Evolutionary conservation across 345 rosid species (phyloP).

Genomic region (Iberis pinnata): DNA sequence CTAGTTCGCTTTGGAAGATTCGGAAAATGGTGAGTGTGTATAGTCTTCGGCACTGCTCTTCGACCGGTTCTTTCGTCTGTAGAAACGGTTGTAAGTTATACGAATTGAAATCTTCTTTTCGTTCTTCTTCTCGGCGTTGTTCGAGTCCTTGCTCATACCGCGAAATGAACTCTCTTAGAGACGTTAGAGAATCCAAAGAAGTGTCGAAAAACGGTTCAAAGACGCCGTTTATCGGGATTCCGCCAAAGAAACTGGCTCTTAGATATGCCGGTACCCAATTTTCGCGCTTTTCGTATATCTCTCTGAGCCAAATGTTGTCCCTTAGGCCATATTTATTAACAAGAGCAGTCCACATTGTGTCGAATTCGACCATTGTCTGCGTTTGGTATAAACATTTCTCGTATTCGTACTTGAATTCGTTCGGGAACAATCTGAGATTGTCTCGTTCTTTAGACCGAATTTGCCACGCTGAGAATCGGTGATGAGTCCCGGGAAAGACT

Average conservation of each 20-base stretch:
- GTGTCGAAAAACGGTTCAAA: slow-evolving; percentile 53
- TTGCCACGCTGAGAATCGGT: slow-evolving; percentile 78
- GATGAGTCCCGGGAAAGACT: slow-evolving; percentile 69
- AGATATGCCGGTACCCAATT: slow-evolving; percentile 73
- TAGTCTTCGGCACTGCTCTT: slow-evolving; percentile 70
- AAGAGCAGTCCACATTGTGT: slow-evolving; percentile 53
- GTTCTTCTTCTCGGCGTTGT: slow-evolving; percentile 68
- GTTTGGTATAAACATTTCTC: slow-evolving; percentile 61
- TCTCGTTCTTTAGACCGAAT: slow-evolving; percentile 56
- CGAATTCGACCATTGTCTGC: slow-evolving; percentile 56
- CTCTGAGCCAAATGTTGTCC: slow-evolving; percentile 67
- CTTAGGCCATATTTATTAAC: slow-evolving; percentile 48
- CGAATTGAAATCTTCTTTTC: slow-evolving; percentile 70
- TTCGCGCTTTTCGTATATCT: slow-evolving; percentile 60
- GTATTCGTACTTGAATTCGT: slow-evolving; percentile 53
- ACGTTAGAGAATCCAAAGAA: slow-evolving; percentile 43
- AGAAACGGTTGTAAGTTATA: slow-evolving; percentile 53
- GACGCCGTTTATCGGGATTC: slow-evolving; percentile 50
- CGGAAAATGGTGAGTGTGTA: slow-evolving; percentile 66
- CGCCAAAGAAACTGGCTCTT: slow-evolving; percentile 64
- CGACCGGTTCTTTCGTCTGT: slow-evolving; percentile 68
- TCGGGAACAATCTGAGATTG: slow-evolving; percentile 44
- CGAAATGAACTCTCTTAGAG: slow-evolving; percentile 51
- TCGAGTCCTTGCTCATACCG: slow-evolving; percentile 60
- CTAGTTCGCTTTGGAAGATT: slow-evolving; percentile 65